Conservation (phyloP, 2,329 filamentous ascomycete genomes). For the Colletotrichum simmondsii region DNA sequence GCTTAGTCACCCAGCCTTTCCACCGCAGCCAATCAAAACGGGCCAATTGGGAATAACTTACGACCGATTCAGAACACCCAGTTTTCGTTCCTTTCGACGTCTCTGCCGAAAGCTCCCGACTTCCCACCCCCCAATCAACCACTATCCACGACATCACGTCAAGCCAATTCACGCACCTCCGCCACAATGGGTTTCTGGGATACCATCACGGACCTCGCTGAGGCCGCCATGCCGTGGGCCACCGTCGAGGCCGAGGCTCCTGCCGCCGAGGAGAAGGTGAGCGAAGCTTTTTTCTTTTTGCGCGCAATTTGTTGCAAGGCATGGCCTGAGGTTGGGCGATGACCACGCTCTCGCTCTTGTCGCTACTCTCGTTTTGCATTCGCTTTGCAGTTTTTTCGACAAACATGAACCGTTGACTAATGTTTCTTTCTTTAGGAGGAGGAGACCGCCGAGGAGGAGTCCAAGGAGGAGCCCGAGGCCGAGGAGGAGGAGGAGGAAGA, state of each 20-base stretch:
- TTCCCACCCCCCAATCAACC: constrained; percentile 43
- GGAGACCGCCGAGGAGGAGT: constrained; percentile 48
- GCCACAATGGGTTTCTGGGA: constrained; percentile 75
- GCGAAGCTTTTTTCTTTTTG: constrained; percentile 30
- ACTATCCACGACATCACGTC: constrained; percentile 33
- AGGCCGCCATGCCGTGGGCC: constrained; percentile 73
- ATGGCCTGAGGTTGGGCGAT: not conserved
- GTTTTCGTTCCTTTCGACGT: constrained; percentile 29
- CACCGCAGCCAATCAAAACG: constrained; percentile 56
- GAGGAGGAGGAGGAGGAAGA: constrained; percentile 71
- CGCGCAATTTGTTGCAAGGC: constrained; percentile 32
- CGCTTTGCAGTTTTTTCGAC: not conserved
- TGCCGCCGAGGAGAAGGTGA: constrained; percentile 72
- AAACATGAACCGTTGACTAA: constrained; percentile 2
- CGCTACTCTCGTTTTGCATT: not conserved
- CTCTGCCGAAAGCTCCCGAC: constrained; percentile 52
- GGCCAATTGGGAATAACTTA: constrained; percentile 62
- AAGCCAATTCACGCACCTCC: constrained; percentile 44
- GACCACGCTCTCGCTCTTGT: not conserved
- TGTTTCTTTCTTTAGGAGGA: constrained; percentile 45
- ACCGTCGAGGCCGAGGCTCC: constrained; percentile 74
- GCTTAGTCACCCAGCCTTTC: constrained; percentile 27
- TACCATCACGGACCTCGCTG: constrained; percentile 70
- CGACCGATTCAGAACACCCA: constrained; percentile 46
- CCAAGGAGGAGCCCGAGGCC: constrained; percentile 58